Evolutionary conservation across 805 yeast species (phyloP).

Genomic region (Debaryomyces prosopidis): DNA sequence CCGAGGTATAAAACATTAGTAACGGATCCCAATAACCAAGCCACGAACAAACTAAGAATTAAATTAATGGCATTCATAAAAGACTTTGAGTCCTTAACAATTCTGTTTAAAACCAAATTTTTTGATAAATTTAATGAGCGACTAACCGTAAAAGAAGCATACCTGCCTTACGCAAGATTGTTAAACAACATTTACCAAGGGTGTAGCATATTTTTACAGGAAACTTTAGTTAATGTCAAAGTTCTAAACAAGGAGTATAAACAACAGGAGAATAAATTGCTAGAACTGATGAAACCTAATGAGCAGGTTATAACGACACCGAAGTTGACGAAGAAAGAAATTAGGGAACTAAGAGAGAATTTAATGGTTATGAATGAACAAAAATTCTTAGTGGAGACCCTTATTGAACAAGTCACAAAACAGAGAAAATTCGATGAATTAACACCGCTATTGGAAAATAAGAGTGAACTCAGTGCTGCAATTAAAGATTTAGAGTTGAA

Average conservation of each 20-base stretch:
- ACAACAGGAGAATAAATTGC: slow-evolving; percentile 10
- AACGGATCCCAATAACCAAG: slow-evolving; percentile 11
- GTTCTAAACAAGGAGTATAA: slow-evolving; percentile 49
- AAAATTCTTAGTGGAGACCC: slow-evolving; percentile 63
- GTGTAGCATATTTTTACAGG: slow-evolving; percentile 63
- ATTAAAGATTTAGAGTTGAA: slow-evolving; percentile 44
- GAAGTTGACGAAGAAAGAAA: slow-evolving; percentile 48
- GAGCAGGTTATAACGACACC: slow-evolving; percentile 12
- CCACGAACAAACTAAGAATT: slow-evolving; percentile 19
- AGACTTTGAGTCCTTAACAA: slow-evolving; percentile 30
- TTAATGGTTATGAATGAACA: slow-evolving; percentile 89
- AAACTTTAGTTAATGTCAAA: slow-evolving; percentile 63
- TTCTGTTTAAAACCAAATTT: slow-evolving; percentile 22
- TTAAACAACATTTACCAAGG: slow-evolving; percentile 56
- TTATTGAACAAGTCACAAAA: slow-evolving; percentile 61
- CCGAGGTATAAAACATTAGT: slow-evolving; percentile 20
- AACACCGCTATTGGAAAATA: slow-evolving; percentile 55
- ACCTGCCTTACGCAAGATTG: slow-evolving; percentile 25
- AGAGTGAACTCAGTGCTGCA: slow-evolving; percentile 55
- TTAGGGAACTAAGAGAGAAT: slow-evolving; percentile 65
- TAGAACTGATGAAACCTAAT: slow-evolving; percentile 1
- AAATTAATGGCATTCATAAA: slow-evolving; percentile 25
- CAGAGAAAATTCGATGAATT: slow-evolving; percentile 79
- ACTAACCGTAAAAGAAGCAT: slow-evolving; percentile 12
- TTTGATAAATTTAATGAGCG: slow-evolving; percentile 10